phyloP scores from a whole-genome alignment of 2,329 filamentous ascomycete species.

The Aspergillus udagawae region DNA sequence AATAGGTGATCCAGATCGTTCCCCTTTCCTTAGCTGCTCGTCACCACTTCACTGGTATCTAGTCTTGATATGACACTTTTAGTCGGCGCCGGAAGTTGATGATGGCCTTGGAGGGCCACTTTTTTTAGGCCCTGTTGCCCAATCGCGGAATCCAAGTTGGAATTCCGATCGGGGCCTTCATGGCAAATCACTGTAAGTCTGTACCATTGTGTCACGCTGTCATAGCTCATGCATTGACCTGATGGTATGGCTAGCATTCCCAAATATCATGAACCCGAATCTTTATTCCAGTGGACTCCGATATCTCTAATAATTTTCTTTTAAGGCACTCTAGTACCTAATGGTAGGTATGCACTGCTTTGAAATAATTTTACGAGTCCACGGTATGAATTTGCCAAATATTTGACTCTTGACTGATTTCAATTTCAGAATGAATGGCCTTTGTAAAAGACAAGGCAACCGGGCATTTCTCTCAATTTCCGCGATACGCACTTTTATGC shows the following conservation, averaged over 20 bases:
- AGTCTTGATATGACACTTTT: not conserved
- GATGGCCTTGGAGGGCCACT: conserved; percentile 8
- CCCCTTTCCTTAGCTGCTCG: not conserved
- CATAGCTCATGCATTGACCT: conserved; percentile 1
- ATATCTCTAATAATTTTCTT: not conserved
- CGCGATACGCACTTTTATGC: not conserved
- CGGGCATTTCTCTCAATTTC: not conserved
- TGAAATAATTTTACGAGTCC: not conserved
- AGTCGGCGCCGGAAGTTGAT: not conserved
- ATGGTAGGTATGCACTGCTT: not conserved
- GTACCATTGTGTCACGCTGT: not conserved
- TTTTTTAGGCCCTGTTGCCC: conserved; percentile 7
- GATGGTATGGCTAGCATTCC: not conserved
- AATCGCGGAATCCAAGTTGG: conserved; percentile 15
- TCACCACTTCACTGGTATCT: not conserved
- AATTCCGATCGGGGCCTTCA: conserved; percentile 13
- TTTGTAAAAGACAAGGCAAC: not conserved
- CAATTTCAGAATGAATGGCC: not conserved
- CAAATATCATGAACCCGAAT: not conserved
- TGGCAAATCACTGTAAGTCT: not conserved
- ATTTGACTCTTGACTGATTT: not conserved
- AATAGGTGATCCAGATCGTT: not conserved
- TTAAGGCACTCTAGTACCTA: not conserved
- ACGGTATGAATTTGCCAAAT: no score
- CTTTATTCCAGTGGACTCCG: not conserved